A percentile compares a stretch with the other conserved stretches of the same genome.
These are phyloP conservation scores for Cardamine resedifolia DNA, from an alignment of 345 rosid species.

Conservation along the genomic window DNA sequence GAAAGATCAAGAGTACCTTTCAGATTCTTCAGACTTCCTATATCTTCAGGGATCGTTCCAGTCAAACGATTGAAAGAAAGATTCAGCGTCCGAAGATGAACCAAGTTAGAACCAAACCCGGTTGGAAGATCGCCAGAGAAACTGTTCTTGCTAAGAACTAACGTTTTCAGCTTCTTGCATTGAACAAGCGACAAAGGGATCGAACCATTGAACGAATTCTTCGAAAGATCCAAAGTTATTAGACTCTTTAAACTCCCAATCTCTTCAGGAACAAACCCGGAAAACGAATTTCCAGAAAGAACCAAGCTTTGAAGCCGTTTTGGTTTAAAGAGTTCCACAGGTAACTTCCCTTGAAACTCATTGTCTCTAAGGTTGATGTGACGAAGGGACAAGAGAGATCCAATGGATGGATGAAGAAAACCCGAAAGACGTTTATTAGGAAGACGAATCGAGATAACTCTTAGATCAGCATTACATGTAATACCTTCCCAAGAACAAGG, in stretches of 20 bases:
- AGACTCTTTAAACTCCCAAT: slow-evolving; percentile 56
- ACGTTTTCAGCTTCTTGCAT: slow-evolving; percentile 54
- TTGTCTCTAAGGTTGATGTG: slow-evolving; percentile 65
- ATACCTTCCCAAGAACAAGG: slow-evolving; percentile 83
- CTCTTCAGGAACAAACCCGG: slow-evolving; percentile 67
- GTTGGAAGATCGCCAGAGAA: slow-evolving; percentile 61
- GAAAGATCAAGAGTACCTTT: slow-evolving; percentile 71
- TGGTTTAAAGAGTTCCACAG: slow-evolving; percentile 51
- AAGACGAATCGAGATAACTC: slow-evolving; percentile 54
- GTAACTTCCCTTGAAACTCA: slow-evolving; percentile 60
- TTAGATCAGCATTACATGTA: slow-evolving; percentile 46
- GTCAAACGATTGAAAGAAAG: slow-evolving; percentile 62
- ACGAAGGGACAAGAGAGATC: slow-evolving; percentile 57
- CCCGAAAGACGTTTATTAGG: slow-evolving; percentile 58
- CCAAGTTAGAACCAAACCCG: slow-evolving; percentile 43
- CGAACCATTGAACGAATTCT: slow-evolving; percentile 55
- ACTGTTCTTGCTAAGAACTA: slow-evolving; percentile 59
- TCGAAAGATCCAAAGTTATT: slow-evolving; percentile 57
- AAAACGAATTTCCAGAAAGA: slow-evolving; percentile 66
- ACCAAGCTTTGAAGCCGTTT: slow-evolving; percentile 65
- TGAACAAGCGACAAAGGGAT: slow-evolving; percentile 49
- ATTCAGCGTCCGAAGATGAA: slow-evolving; percentile 49
- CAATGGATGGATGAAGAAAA: slow-evolving; percentile 54
- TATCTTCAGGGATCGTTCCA: slow-evolving; percentile 58
- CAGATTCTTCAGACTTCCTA: slow-evolving; percentile 59